Base-by-base conservation (phyloP, 257 asterid species). In the Eustoma russellianum region DNA sequence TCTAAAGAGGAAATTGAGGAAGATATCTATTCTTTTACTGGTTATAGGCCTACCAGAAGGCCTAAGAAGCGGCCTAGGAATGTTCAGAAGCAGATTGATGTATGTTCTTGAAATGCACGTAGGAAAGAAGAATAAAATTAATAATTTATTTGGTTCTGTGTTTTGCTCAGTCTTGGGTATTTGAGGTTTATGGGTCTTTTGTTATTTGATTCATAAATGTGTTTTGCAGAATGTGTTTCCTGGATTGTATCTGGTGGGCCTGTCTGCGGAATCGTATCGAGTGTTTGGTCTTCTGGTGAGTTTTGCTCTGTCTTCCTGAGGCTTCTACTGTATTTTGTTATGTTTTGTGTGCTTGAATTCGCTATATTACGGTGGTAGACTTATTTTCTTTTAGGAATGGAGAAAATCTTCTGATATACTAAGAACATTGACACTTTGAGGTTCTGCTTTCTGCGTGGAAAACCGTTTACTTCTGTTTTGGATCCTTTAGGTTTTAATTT, bases 1-100 rank as follows among this genome's bases (percentile, higher is more conserved):
- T 77, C 96, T n/a, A 80, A 55, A 56, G 95, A 83, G 49, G 97
- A 89, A 75, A 89, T 89, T 51, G 97, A 89, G 35, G 97, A 89
- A 64, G 97, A 90, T 58, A 66, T 90, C 46, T 90, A 83, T 43
- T 69, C 97, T 40, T 45, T 86, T 66, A 90, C 97, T 10, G 96
- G 97, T 44, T 77, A 83, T 15, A 73, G 74, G 52, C 96, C 97
- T 46, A 47, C 90, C 17, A 88, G 96, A 33, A 59, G 86, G 55
- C 96, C 97, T 17, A 83, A 62, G 65, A 86, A 74, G 58, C 72
- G 97, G 63, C 82, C 94, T 13, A 83, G 64, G 65, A 76, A 52
- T 61, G 74, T 86, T 46, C 95, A 86, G 79, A 86, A 81, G 58
- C 87, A 72, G 24, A 78, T 89, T 57, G 88, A 89, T 62, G 97